Evolutionary conservation across 345 rosid species (phyloP), one percentile per base, ranked within the genome.

Genomic region (Pugionium cornutum): DNA sequence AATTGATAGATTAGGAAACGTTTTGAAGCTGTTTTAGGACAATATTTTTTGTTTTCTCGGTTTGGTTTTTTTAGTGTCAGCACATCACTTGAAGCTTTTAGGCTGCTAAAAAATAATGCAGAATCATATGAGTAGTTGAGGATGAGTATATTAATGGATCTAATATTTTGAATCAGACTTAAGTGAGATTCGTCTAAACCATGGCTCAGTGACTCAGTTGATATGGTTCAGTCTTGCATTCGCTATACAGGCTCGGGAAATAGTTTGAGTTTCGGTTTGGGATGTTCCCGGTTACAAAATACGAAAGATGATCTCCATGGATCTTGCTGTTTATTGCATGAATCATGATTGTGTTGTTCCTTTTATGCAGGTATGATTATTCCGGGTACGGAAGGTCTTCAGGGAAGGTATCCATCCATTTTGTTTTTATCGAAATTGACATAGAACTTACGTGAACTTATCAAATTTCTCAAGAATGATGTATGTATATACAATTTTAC

Each of bases 341-440:
- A 28, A 10, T 39, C 35, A 29, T 66, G 47, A 41, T 5, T 60
- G 31, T 63, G 29, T 42, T 27, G 33, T 50, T 49, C 28, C 28
- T 28, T 64, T 63, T 9, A 2, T 66, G 73, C 83, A 89, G 98
- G 80, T 92, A 92, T 73, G 98, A 92, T 76, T 92, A 92, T 70
- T 87, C 95, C 11, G 98, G 98, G 1, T 92, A 92, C 51, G 98
- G 98, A 4, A 85, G 80, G 52, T 92, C 98, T 4, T 63, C 83
- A 32, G 97, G 96, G 52, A 91, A 91, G 96, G 97, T 88, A 83
- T 55, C 66, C 18, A 61, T 64, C 32, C 7, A 31, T 31, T 53
- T 18, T 45, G 4, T 60, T 40, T 34, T 8, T 5, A 5, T 34
- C 5, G 10, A 37, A 8, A 26, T 39, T 26, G 9, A 27, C 9